These are phyloP conservation scores for Calonectria naviculata DNA, from an alignment of 2,329 filamentous ascomycete genomes.

Conservation along the genomic window DNA sequence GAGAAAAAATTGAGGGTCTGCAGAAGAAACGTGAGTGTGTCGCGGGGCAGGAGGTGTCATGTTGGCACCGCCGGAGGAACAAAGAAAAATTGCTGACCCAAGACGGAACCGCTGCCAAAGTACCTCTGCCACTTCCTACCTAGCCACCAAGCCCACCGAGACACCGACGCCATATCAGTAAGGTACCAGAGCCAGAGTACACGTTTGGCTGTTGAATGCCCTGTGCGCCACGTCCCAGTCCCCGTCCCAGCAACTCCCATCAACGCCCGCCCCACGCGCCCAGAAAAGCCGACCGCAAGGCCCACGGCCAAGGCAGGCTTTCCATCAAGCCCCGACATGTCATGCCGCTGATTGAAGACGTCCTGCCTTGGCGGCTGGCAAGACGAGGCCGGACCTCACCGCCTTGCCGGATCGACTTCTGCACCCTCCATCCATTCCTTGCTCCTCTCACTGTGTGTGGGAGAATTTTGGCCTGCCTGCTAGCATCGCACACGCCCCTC, in stretches of 20 bases:
- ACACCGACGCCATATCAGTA: not conserved
- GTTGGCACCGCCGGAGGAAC: no score
- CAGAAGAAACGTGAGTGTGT: not conserved
- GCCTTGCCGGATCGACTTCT: conserved; percentile 35
- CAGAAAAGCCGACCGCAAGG: not conserved
- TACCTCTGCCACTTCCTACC: not conserved
- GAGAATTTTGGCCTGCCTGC: not conserved
- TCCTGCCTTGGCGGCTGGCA: conserved; percentile 34
- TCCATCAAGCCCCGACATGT: not conserved
- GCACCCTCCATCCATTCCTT: not conserved
- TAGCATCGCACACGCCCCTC: not conserved
- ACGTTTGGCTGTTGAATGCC: not conserved
- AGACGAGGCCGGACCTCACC: conserved; percentile 40
- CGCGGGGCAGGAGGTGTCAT: not conserved
- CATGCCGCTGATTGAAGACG: conserved; percentile 3
- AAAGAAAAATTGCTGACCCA: no score
- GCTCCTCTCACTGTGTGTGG: not conserved
- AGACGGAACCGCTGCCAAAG: conserved; percentile 1
- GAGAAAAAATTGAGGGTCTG: not conserved
- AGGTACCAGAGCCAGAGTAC: conserved; percentile 8
- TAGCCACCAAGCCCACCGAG: no score
- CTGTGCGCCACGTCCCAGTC: not conserved
- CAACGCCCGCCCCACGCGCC: conserved; percentile 14
- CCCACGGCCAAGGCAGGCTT: not conserved
- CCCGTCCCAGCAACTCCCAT: not conserved